phyloP scores from a whole-genome alignment of 176 grass and related monocot species.

The Phoenix dactylifera region DNA sequence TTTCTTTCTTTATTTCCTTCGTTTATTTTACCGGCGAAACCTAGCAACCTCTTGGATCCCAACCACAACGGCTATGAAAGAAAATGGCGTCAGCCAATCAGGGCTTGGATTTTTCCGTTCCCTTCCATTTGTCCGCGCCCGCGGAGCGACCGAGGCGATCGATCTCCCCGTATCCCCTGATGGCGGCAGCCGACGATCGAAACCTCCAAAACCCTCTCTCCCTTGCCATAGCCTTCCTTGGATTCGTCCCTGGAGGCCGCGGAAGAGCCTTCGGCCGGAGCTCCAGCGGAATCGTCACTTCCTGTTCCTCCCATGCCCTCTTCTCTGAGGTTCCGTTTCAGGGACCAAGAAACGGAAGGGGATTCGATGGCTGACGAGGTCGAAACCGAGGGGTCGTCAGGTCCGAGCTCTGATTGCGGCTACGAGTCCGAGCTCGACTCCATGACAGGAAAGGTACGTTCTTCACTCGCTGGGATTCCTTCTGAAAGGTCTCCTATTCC shows the following conservation, averaged over 20 bases:
- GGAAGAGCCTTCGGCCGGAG: too few species aligned
- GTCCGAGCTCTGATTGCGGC: constrained; percentile 2
- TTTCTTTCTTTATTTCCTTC: too few species aligned
- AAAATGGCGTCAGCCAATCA: too few species aligned
- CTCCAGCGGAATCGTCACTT: not conserved
- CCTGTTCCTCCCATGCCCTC: not conserved
- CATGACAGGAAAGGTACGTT: constrained; percentile 11
- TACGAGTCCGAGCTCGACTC: not conserved
- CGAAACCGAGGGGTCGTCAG: not conserved
- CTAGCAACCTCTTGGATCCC: too few species aligned
- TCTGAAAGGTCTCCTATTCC: not conserved
- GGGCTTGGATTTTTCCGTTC: too few species aligned
- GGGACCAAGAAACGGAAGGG: too few species aligned
- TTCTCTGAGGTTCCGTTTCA: not conserved
- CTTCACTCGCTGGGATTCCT: not conserved
- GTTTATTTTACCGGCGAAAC: too few species aligned
- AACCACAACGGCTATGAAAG: too few species aligned
- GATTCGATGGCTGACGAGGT: not conserved
- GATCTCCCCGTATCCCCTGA: not conserved
- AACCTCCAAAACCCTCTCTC: not conserved
- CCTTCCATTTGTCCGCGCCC: not conserved
- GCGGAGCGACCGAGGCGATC: constrained; percentile 1
- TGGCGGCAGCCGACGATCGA: constrained; percentile 8
- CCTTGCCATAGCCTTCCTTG: too few species aligned
- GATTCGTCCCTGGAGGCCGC: too few species aligned